Percentiles rank a stretch among this genome's conserved stretches.
Conservation (phyloP, 176 grass and related monocot species). For the Juncus inflexus region DNA sequence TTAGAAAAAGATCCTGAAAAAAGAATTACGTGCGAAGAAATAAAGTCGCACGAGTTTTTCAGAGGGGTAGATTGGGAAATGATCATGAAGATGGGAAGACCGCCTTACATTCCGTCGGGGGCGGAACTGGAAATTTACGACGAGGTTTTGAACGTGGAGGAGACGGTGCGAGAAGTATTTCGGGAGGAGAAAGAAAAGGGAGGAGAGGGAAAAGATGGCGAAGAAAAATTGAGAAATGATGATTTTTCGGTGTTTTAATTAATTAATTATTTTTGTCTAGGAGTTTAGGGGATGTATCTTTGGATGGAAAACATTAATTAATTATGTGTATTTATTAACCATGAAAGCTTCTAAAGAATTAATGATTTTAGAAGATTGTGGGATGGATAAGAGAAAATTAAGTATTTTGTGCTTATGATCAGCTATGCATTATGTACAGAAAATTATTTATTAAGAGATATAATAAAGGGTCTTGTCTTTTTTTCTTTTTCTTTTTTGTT, state of each 20-base stretch:
- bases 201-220: constrained; percentile 4
- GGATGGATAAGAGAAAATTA: no score
- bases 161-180: constrained; percentile 68
- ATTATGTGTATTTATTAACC: no score
- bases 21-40: constrained; percentile 46
- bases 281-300: no score
- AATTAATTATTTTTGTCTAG: neutral
- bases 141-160: constrained; percentile 72
- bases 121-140: neutral
- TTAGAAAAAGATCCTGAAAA: constrained; percentile 87
- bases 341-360: no score
- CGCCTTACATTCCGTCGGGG: constrained; percentile 64
- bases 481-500: neutral
- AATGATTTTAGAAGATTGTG: no score
- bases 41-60: constrained; percentile 88
- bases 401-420: no score
- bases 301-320: no score
- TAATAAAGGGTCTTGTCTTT: neutral
- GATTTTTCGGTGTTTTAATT: constrained; percentile 28
- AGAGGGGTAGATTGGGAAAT: constrained; percentile 65
- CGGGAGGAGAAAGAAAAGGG: constrained; percentile 8
- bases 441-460: no score
- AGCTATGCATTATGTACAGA: no score
- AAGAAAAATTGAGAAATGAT: constrained; percentile 8
- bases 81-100: constrained; percentile 61